Base-by-base conservation (phyloP, 495 filamentous ascomycete genomes). In the Pseudoneurospora amorphoporcata region DNA sequence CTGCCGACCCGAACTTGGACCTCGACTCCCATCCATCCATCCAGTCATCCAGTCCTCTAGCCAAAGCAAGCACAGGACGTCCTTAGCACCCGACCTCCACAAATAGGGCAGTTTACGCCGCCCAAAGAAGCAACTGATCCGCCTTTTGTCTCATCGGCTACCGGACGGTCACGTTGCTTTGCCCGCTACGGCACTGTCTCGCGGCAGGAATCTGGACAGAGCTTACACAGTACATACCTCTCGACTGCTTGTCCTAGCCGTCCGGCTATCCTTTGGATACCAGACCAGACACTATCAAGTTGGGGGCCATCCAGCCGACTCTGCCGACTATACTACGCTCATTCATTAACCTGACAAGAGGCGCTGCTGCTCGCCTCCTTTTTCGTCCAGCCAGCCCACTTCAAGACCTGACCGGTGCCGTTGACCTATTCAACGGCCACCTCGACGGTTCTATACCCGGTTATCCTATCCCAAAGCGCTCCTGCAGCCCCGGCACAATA, bases 401-500 rank as follows among this genome's bases (percentile, higher is more conserved):
- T 35, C 53, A 65, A 65, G 53, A 37, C 69, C 70, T 75, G 58
- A 69, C 68, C 37, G 53, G 47, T 58, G 19, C 47, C 9, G 70
- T 37, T 74, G 68, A 74, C 73, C 71, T 76, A 71, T 74, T 72
- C 75, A 75, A 72, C 74, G 73, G 69, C 76, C 73, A 76, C 61
- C 73, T 65, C 53, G 53, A 65, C 53, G 53, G 53, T 65, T 14
- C 29, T 35, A 35, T 65, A 65, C 53, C 53, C 53, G 53, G 53
- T 7, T 65, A 65, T 65, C 53, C 29, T 35, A 65, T 76, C 70
- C 72, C 39, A 69, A 75, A 75, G 73, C 76, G 72, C 72, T 72
- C 70, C 74, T 79, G 76, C 75, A 78, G 75, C 73, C 70, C 61
- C 69, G 72, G 73, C 70, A 73, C 71, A 73, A 76, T 19, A 68